A percentile compares a stretch with the other conserved stretches of the same genome.
phyloP scores from a whole-genome alignment of 352 stramenopile genomes.

The Phytopythium ostracodes region DNA sequence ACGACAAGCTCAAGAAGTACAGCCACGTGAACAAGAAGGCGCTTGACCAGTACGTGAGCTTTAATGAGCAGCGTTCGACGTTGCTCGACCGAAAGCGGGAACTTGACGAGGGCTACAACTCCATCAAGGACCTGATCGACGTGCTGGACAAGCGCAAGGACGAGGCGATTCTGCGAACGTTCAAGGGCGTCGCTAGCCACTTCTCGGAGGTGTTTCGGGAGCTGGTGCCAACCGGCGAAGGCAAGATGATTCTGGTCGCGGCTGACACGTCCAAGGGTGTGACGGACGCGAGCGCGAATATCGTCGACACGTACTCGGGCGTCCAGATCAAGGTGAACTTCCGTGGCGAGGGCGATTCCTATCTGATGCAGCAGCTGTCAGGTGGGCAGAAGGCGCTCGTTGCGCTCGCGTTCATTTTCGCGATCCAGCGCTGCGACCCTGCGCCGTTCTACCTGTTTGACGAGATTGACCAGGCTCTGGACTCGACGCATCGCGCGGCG shows the following conservation, averaged over 20 bases:
- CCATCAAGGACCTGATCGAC: conserved; percentile 87
- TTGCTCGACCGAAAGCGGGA: conserved; percentile 95
- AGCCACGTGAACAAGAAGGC: conserved; percentile 99
- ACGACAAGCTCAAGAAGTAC: conserved; percentile 97
- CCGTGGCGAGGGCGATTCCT: conserved; percentile 93
- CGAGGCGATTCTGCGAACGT: conserved; percentile 98
- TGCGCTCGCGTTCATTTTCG: conserved; percentile 99
- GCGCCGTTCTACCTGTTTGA: conserved; percentile 99
- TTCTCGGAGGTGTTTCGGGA: conserved; percentile 99
- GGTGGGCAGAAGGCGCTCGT: conserved; percentile 99
- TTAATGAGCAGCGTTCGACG: conserved; percentile 90
- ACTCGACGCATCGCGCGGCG: conserved; percentile 96
- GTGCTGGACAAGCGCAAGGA: conserved; percentile 96
- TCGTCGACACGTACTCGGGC: conserved; percentile 93
- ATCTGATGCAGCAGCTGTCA: conserved; percentile 98
- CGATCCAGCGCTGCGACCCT: conserved; percentile 98
- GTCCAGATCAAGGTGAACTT: conserved; percentile 99
- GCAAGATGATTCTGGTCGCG: conserved; percentile 96
- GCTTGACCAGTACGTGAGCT: conserved; percentile 99
- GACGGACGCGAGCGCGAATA: conserved; percentile 24
- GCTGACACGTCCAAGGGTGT: conserved; percentile 48
- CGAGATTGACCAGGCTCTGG: conserved; percentile 99
- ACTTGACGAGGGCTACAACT: conserved; percentile 92
- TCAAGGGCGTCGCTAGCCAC: conserved; percentile 96
- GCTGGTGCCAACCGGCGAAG: conserved; percentile 95